Base-by-base conservation (phyloP, 768 basidiomycete genomes). In the Boletus tylopilopsis region DNA sequence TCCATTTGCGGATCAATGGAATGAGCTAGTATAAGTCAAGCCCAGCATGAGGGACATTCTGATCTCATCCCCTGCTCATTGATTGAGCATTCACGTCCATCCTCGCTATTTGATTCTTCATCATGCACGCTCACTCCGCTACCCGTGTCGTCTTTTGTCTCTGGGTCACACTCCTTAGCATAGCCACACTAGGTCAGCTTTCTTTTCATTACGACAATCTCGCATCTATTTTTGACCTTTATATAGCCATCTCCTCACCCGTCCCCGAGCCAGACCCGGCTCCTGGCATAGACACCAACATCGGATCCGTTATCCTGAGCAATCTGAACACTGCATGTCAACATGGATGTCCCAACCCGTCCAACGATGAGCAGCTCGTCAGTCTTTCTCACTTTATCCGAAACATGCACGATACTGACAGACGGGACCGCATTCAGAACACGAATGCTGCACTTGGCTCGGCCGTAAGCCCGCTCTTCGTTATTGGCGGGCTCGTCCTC, bases 241-340 rank as follows among this genome's bases (percentile, higher is more conserved):
- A 13, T 34, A 6, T 13, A 67, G 66, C n/a, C 21, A 38, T 47
- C 24, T 52, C 67, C 8, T 58, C 66, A 0, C 66, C 64, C 16
- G 49, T 55, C 15, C 43, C 63, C 3, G 54, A 52, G 8, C 60
- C 59, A 19, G 58, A 59, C 12, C 63, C 63, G 19, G 53, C 54
- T 13, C 64, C 64, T n/a, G n/a, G n/a, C 11, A 56, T 67, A 48
- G 64, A 67, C 27, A 12, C 61, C 5, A 21, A 2, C 2, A 24
- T 61, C n/a, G 35, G 63, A 7, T 12, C 47, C 5, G 34, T 58
- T 47, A 11, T 67, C 5, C 43, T 53, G 21, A 67, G 48, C 36
- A 67, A 68, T 48, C 44, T 54, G 19, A 61, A 65, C 23, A 45
- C 63, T 11, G 55, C 37, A 13, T 67, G 66, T 34, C 32, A 40